Percentiles rank a stretch among this genome's conserved stretches.
These are phyloP conservation scores for Ensete glaucum DNA, from an alignment of 176 grass and related monocot species.

Conservation along the genomic window DNA sequence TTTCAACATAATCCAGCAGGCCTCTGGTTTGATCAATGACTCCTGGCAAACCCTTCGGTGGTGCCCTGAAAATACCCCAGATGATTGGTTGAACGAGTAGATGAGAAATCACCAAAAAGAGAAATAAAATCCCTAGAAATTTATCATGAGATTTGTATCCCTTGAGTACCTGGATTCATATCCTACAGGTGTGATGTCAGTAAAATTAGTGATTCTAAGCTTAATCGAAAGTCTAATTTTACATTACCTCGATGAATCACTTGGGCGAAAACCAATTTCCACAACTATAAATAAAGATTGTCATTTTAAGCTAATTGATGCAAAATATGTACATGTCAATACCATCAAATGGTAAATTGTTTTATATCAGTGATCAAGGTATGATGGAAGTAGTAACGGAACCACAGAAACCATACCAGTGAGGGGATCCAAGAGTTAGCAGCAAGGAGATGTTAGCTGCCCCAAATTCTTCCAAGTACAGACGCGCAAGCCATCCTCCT, in stretches of 20 bases:
- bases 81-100: background rate
- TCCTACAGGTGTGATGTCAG: background rate
- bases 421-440: slow-evolving; percentile 83
- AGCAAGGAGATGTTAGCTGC: slow-evolving; percentile 52
- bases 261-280: no score
- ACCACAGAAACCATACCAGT: slow-evolving; percentile 46
- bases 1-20: slow-evolving; percentile 58
- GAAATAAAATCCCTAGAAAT: background rate
- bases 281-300: background rate
- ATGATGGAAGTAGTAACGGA: background rate
- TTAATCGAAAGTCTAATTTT: background rate
- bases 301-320: no score
- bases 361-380: background rate
- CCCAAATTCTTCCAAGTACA: slow-evolving; percentile 75
- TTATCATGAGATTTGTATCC: background rate
- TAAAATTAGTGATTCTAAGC: background rate
- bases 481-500: slow-evolving; percentile 70
- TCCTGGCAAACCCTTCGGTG: slow-evolving; percentile 54
- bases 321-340: background rate
- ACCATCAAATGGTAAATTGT: background rate
- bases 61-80: slow-evolving; percentile 33
- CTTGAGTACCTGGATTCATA: background rate
- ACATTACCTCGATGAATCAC: background rate
- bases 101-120: background rate
- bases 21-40: slow-evolving; percentile 96